phyloP scores from a whole-genome alignment of 2,329 filamentous ascomycete genomes.

The Drechslerella dactyloides region DNA sequence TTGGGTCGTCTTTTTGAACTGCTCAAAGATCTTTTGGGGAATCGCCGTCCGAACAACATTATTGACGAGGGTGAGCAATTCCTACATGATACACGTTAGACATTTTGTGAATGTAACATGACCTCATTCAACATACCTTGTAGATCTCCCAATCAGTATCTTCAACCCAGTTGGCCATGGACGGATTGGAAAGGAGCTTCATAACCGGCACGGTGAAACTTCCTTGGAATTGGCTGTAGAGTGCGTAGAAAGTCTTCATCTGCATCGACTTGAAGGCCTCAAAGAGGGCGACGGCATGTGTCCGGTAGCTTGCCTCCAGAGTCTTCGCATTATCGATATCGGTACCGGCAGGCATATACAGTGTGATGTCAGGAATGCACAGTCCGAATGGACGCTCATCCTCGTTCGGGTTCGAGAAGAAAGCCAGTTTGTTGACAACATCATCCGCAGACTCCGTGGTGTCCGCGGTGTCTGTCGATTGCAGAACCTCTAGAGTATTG shows the following conservation, averaged over 20 bases:
- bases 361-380: slow-evolving; percentile 78
- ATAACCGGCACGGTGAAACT: slow-evolving; percentile 96
- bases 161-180: slow-evolving; percentile 88
- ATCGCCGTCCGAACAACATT: slow-evolving; percentile 90
- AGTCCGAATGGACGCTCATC: slow-evolving; percentile 53
- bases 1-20: slow-evolving; percentile 83
- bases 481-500: slow-evolving; percentile 29
- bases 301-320: slow-evolving; percentile 84
- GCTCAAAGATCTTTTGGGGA: slow-evolving; percentile 83
- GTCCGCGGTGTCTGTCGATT: slow-evolving; percentile 48
- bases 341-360: slow-evolving; percentile 79
- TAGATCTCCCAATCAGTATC: slow-evolving; percentile 96
- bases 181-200: slow-evolving; percentile 82
- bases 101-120: slow-evolving; percentile 7
- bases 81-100: slow-evolving; percentile 57
- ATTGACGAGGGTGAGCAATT: slow-evolving; percentile 91
- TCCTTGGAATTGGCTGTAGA: slow-evolving; percentile 93
- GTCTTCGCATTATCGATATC: slow-evolving; percentile 87
- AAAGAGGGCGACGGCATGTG: slow-evolving; percentile 92
- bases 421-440: slow-evolving; percentile 53
- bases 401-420: slow-evolving; percentile 47
- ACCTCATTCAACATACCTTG: slow-evolving; percentile 61
- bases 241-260: slow-evolving; percentile 93
- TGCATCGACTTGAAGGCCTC: slow-evolving; percentile 96
- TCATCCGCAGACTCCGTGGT: slow-evolving; percentile 53